Conservation (phyloP, 2,329 filamentous ascomycete genomes). For the Cordyceps pruinosa region DNA sequence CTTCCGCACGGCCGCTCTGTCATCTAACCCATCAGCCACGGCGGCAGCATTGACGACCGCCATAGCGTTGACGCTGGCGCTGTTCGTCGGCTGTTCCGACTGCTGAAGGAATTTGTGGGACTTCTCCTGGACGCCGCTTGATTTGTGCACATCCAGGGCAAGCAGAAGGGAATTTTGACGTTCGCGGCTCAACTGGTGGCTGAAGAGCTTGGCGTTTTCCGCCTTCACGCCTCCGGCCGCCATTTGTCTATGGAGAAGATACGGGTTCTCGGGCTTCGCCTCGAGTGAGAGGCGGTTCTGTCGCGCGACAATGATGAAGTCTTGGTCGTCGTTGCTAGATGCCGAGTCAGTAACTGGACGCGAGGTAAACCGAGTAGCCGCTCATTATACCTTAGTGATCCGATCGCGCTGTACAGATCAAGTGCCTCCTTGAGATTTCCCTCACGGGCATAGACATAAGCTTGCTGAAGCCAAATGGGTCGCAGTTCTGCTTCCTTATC, state of each 20-base stretch:
- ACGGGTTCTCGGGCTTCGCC: constrained; percentile 52
- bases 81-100: constrained; percentile 22
- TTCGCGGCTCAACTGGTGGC: constrained; percentile 55
- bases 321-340: constrained; percentile 56
- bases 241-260: constrained; percentile 56
- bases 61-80: constrained; percentile 31
- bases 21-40: constrained; percentile 51
- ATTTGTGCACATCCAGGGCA: constrained; percentile 62
- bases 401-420: constrained; percentile 54
- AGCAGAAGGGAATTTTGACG: constrained; percentile 56
- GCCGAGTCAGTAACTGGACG: constrained; percentile 21
- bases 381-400: constrained; percentile 50
- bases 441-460: constrained; percentile 61
- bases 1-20: constrained; percentile 61
- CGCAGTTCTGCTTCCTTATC: constrained; percentile 69
- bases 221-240: constrained; percentile 45
- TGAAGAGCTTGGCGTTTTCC: constrained; percentile 59
- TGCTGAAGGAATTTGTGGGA: constrained; percentile 35
- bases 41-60: constrained; percentile 64
- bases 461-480: constrained; percentile 69
- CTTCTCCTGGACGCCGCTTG: constrained; percentile 48
- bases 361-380: neutral
- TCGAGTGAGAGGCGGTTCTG: constrained; percentile 51
- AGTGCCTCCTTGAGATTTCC: constrained; percentile 61
- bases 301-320: constrained; percentile 58